These are phyloP conservation scores for Annona cherimola DNA, from an alignment of 164 flowering plant species.

Conservation along the genomic window DNA sequence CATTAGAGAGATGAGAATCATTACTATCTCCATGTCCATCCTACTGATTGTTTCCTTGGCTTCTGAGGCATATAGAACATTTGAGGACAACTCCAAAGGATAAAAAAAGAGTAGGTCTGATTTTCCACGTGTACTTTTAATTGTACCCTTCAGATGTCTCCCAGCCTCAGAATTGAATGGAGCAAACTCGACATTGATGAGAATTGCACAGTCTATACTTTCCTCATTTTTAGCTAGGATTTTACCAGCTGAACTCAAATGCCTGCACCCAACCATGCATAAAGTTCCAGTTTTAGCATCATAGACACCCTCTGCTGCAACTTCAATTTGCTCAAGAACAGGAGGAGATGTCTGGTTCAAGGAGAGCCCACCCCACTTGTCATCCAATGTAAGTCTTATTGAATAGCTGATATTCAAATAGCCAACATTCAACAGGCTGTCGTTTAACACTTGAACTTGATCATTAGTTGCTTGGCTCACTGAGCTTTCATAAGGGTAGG, in stretches of 20 bases:
- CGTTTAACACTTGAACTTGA: neutral
- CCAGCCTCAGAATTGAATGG: conserved; percentile 25
- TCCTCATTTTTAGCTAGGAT: neutral
- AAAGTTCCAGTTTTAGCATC: conserved; percentile 45
- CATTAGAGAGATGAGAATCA: conserved; percentile 56
- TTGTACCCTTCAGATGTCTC: conserved; percentile 39
- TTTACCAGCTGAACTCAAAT: conserved; percentile 10
- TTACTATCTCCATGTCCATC: conserved; percentile 54
- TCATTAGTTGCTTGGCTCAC: no score
- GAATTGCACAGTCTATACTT: conserved; percentile 52
- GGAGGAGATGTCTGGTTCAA: conserved; percentile 10
- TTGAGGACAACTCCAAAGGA: conserved; percentile 26
- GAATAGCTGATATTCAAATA: conserved; percentile 38
- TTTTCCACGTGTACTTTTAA: conserved; percentile 41
- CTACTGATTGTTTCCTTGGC: conserved; percentile 33
- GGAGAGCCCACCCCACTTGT: conserved; percentile 4
- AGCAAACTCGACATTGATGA: conserved; percentile 43
- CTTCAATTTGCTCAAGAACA: conserved; percentile 4
- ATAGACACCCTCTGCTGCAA: conserved; percentile 68
- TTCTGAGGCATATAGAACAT: conserved; percentile 5
- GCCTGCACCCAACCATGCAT: conserved; percentile 70
- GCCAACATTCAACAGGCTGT: conserved; percentile 41
- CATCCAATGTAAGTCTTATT: conserved; percentile 17
- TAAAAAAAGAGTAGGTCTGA: conserved; percentile 50
- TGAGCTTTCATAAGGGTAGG: neutral